Conservation (phyloP, 305 asterid genomes). For the Solanum aculeatissimum region DNA sequence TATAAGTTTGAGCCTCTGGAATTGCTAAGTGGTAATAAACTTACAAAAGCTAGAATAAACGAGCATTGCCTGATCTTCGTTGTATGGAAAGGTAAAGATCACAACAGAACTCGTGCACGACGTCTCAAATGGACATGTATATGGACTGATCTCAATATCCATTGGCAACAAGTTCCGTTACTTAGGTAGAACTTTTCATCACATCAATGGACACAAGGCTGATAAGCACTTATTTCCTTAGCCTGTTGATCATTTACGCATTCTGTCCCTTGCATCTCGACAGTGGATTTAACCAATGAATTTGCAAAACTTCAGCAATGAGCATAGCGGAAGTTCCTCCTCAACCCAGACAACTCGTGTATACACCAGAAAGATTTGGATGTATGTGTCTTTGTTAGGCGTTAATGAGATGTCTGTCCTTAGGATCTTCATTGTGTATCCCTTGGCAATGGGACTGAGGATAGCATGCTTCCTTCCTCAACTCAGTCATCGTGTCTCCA, state of each 20-base stretch:
- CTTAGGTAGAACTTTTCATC: background rate
- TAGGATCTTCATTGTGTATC: background rate
- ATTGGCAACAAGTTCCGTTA: background rate
- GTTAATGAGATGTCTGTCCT: background rate
- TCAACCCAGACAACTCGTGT: background rate
- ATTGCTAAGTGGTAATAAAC: background rate
- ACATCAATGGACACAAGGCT: background rate
- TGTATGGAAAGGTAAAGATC: background rate
- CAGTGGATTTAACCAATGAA: background rate
- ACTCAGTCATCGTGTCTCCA: background rate
- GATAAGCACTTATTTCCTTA: background rate
- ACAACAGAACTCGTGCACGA: background rate
- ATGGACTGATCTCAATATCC: background rate
- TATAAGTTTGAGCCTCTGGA: background rate
- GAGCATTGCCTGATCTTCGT: background rate
- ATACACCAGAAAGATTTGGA: background rate
- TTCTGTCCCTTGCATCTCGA: background rate
- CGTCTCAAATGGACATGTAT: background rate
- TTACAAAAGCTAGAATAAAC: background rate
- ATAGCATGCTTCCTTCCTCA: background rate
- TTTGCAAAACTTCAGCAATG: background rate
- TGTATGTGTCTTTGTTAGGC: background rate
- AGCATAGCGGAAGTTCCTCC: background rate
- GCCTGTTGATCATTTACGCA: background rate
- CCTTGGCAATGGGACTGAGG: background rate